Evolutionary conservation across 1,284 basidiomycete genomes (phyloP), one percentile per base, ranked within the genome.

Genomic region (Melampsora medusae): DNA sequence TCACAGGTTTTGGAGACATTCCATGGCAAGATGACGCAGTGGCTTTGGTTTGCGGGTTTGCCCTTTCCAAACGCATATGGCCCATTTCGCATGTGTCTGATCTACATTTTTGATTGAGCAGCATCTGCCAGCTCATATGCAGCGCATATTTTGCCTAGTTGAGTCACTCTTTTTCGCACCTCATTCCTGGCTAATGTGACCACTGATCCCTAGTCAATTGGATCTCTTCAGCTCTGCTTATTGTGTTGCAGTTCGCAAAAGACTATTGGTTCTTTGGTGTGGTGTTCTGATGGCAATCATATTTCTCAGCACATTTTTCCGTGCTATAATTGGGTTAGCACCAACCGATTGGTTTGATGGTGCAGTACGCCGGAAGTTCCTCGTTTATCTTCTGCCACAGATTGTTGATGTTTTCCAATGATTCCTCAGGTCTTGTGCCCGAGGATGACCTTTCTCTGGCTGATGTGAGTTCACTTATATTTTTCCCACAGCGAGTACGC

Each of bases 1-100:
- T 38, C 4, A n/a, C n/a, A 75, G 66, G 71, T 56, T 67, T 73
- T 38, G 71, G 71, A 31, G 72, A 75, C n/a, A 75, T 68, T 75
- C 72, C 72, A 22, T 75, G 72, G 72, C 72, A 75, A 68, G 72
- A 75, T 62, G 72, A 75, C 59, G 72, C 71, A 33, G 71, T 73
- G n/a, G 62, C 71, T 73, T 50, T 73, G 38, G 60, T 73, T 25
- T 73, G 71, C 33, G 72, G 72, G 72, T 75, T 31, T 35, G 60
- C 16, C 1, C 25, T 62, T 31, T 31, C 19, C 6, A 5, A 6
- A 73, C 61, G 62, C 49, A 17, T n/a, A 33, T 28, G 17, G 19
- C 48, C 22, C 14, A 48, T 22, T 62, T 19, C 49, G 22, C 33
- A 50, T 42, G 19, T 35, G 9, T 22, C 17, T 9, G 9, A 22